Evolutionary conservation across 2,329 filamentous ascomycete species (phyloP).

Genomic region (Colletotrichum tropicicola): DNA sequence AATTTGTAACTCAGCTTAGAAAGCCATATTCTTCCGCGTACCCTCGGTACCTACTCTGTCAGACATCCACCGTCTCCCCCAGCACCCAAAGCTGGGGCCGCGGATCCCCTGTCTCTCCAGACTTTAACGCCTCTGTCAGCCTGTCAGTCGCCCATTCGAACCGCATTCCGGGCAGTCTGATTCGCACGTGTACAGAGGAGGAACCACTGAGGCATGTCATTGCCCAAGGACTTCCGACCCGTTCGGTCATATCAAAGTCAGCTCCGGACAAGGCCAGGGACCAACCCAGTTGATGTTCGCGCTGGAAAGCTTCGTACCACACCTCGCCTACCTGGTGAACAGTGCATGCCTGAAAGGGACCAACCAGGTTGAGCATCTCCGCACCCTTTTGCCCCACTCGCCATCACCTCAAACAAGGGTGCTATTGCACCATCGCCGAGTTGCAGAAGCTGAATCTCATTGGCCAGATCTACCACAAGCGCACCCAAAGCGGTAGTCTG

Average conservation of each 20-base stretch:
- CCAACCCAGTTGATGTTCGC: not conserved
- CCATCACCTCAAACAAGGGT: constrained; percentile 30
- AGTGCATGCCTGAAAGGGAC: not conserved
- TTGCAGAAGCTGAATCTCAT: constrained; percentile 29
- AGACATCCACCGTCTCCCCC: not conserved
- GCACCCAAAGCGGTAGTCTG: constrained; percentile 18
- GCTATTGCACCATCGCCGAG: constrained; percentile 31
- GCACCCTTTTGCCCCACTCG: constrained; percentile 11
- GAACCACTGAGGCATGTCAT: not conserved
- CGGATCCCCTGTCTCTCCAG: not conserved
- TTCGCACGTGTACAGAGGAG: not conserved
- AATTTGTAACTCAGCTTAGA: constrained; percentile 1
- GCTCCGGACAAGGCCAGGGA: not conserved
- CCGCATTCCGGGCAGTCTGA: not conserved
- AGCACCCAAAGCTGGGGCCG: not conserved
- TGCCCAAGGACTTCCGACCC: not conserved
- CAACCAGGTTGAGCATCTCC: constrained; percentile 26
- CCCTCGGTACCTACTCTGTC: too few species aligned
- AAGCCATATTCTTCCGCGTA: too few species aligned
- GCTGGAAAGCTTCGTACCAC: constrained; percentile 18
- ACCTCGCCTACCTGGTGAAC: not conserved
- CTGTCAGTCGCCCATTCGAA: not conserved
- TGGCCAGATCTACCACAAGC: constrained; percentile 6
- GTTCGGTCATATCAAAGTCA: not conserved
- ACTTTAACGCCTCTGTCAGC: not conserved